These are phyloP conservation scores for Colletotrichum spaethianum DNA, from an alignment of 2,329 filamentous ascomycete species.

Conservation along the genomic window DNA sequence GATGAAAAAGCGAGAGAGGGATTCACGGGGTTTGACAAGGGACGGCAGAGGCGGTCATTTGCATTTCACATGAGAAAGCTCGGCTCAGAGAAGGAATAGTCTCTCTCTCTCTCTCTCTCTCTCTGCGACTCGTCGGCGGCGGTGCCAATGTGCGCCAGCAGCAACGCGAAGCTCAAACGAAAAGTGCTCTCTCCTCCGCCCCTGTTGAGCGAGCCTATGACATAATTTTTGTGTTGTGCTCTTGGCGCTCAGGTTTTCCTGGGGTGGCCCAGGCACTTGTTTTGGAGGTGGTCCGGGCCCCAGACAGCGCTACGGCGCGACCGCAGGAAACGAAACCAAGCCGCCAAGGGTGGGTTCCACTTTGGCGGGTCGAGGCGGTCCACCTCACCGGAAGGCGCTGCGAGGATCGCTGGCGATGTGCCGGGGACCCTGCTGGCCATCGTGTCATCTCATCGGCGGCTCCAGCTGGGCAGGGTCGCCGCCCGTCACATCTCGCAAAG, in stretches of 20 bases:
- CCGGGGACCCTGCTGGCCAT: conserved; percentile 21
- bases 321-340: conserved; percentile 12
- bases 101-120: no score
- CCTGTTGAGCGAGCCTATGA: conserved; percentile 31
- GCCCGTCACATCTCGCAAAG: not conserved
- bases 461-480: conserved; percentile 21
- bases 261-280: conserved; percentile 4
- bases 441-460: not conserved
- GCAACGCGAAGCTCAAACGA: not conserved
- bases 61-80: conserved; percentile 21
- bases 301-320: conserved; percentile 21
- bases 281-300: conserved; percentile 24
- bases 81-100: not conserved
- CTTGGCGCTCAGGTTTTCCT: not conserved
- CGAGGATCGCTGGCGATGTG: conserved; percentile 38
- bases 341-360: not conserved
- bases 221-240: conserved; percentile 32
- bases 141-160: conserved; percentile 16
- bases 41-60: conserved; percentile 3
- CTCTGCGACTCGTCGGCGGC: no score
- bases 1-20: not conserved
- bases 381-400: conserved; percentile 39
- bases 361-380: not conserved
- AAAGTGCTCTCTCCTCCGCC: not conserved
- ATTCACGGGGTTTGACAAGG: not conserved